Conservation (phyloP, 331 rosid species). For the Malus hybrid region DNA sequence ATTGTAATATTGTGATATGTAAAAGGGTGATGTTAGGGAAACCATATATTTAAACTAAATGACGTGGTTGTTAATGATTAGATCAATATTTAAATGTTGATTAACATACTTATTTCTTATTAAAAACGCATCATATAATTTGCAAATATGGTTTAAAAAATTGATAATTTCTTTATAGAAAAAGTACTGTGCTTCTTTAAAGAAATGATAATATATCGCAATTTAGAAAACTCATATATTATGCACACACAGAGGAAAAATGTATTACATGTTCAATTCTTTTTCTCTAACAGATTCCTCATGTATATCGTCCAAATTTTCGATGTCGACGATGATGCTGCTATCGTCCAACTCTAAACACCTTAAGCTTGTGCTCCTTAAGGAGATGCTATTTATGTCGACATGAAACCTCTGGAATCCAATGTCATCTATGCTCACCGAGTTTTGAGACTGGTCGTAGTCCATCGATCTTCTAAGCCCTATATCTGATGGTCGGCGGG, state of each 20-base stretch:
- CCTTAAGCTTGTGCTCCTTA: slow-evolving; percentile 45
- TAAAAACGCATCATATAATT: too few species aligned
- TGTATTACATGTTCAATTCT: slow-evolving; percentile 9
- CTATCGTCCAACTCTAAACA: slow-evolving; percentile 58
- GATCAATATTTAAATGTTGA: too few species aligned
- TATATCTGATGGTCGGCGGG: slow-evolving; percentile 13
- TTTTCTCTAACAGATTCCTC: slow-evolving; percentile 14
- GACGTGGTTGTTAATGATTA: too few species aligned
- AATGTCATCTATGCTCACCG: slow-evolving; percentile 56
- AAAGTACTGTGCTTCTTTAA: background rate
- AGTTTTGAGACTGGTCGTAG: slow-evolving; percentile 45
- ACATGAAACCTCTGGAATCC: slow-evolving; percentile 52
- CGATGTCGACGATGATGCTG: slow-evolving; percentile 38
- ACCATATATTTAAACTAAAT: too few species aligned
- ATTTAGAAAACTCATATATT: background rate
- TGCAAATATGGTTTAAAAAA: too few species aligned
- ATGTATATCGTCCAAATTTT: slow-evolving; percentile 18
- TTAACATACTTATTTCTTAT: too few species aligned
- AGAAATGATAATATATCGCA: background rate
- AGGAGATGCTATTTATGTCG: slow-evolving; percentile 54
- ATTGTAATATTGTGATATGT: too few species aligned
- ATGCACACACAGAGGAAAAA: background rate
- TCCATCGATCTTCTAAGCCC: slow-evolving; percentile 11
- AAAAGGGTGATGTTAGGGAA: too few species aligned
- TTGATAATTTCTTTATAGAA: too few species aligned